These are phyloP conservation scores for Iris macrosiphon DNA, from an alignment of 106 monocot species.

Conservation along the genomic window DNA sequence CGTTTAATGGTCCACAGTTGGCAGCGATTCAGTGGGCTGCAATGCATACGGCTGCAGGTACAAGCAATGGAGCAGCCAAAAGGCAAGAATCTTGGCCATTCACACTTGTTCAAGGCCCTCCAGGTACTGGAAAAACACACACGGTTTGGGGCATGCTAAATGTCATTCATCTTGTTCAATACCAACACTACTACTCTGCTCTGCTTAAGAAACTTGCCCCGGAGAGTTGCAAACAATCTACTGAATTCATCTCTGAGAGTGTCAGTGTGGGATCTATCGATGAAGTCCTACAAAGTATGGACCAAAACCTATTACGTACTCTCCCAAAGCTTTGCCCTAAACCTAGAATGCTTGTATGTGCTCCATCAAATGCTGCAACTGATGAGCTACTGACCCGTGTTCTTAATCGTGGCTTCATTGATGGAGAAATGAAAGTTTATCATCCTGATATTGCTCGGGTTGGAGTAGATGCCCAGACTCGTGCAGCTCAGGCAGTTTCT, in stretches of 20 bases:
- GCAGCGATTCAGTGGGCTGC: constrained; percentile 99
- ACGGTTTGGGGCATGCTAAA: constrained; percentile 99
- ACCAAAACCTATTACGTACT: constrained; percentile 83
- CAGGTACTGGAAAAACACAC: constrained; percentile 97
- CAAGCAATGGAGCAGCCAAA: constrained; percentile 35
- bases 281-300: constrained; percentile 96
- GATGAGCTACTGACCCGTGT: constrained; percentile 92
- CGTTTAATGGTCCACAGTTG: constrained; percentile 88
- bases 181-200: constrained; percentile 92
- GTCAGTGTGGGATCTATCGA: constrained; percentile 70
- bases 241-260: constrained; percentile 40
- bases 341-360: constrained; percentile 97
- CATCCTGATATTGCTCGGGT: constrained; percentile 97
- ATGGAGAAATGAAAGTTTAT: constrained; percentile 98
- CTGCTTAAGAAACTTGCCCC: constrained; percentile 97
- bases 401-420: constrained; percentile 91
- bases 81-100: constrained; percentile 96
- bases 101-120: constrained; percentile 96
- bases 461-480: constrained; percentile 88
- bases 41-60: constrained; percentile 94
- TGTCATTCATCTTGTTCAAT: constrained; percentile 98
- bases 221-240: constrained; percentile 79
- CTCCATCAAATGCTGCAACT: constrained; percentile 98
- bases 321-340: constrained; percentile 96
- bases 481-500: constrained; percentile 97